Conservation (phyloP, 345 rosid genomes). For the Salix arbutifolia region DNA sequence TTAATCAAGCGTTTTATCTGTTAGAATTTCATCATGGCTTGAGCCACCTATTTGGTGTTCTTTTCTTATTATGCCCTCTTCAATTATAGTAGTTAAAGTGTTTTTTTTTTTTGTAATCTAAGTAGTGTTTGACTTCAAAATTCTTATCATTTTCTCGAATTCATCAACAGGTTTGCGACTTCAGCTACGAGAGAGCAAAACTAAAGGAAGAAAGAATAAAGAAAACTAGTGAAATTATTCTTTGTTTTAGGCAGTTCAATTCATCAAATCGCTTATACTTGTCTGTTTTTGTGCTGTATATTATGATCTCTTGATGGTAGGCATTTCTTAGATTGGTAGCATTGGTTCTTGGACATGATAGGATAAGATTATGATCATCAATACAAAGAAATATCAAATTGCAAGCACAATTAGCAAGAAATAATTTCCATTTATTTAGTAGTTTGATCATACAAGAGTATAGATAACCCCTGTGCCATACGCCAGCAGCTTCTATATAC, state of each 20-base stretch:
- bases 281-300: neutral
- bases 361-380: neutral
- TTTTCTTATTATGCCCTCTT: too few species aligned
- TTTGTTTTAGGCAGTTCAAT: neutral
- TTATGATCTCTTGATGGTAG: neutral
- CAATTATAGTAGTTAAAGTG: neutral
- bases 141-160: too few species aligned
- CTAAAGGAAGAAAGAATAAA: neutral
- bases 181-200: neutral
- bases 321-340: neutral
- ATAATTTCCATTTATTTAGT: conserved; percentile 14
- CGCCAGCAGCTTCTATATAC: neutral
- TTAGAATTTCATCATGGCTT: neutral
- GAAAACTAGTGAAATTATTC: neutral
- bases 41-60: neutral
- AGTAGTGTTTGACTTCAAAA: too few species aligned
- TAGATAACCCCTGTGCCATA: neutral
- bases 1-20: too few species aligned
- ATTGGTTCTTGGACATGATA: neutral
- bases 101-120: too few species aligned
- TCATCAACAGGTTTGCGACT: neutral
- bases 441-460: neutral
- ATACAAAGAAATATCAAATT: neutral
- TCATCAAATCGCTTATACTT: neutral
- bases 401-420: conserved; percentile 5